A percentile compares a stretch with the other conserved stretches of the same genome.
phyloP scores from a whole-genome alignment of 2,329 filamentous ascomycete species.

The Alternaria conjuncta region DNA sequence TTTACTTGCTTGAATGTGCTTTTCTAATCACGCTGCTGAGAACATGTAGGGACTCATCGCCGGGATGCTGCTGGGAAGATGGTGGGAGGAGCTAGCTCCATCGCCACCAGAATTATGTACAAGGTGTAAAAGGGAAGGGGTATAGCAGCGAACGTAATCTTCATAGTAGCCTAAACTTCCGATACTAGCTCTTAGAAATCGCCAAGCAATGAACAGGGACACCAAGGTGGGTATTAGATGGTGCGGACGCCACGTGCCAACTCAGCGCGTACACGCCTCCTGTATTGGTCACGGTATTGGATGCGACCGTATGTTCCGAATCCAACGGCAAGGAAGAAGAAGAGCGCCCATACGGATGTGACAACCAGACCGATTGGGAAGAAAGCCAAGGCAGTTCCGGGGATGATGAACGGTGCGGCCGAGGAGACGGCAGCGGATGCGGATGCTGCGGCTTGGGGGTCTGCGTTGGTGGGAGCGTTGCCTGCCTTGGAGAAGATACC shows the following conservation, averaged over 20 bases:
- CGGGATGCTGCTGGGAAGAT: constrained; percentile 1
- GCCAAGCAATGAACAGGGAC: not conserved
- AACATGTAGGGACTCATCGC: not conserved
- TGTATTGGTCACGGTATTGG: constrained; percentile 69
- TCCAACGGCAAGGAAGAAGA: constrained; percentile 62
- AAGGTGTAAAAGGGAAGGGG: constrained; percentile 24
- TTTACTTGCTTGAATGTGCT: not conserved
- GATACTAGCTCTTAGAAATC: constrained; percentile 2
- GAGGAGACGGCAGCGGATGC: constrained; percentile 50
- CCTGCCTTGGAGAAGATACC: constrained; percentile 71
- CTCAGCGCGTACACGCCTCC: constrained; percentile 57
- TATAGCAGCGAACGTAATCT: constrained; percentile 26
- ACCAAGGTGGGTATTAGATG: constrained; percentile 32
- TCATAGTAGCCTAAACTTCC: constrained; percentile 5
- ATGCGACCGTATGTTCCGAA: constrained; percentile 72
- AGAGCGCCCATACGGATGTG: constrained; percentile 65
- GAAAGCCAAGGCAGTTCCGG: constrained; percentile 71
- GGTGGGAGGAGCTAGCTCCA: constrained; percentile 1
- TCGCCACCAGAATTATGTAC: constrained; percentile 25
- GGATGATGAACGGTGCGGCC: constrained; percentile 67
- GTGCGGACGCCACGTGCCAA: constrained; percentile 40
- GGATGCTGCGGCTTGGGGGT: constrained; percentile 52
- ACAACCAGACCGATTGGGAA: constrained; percentile 75
- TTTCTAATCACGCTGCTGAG: not conserved
- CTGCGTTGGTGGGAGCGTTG: constrained; percentile 53